These are phyloP conservation scores for Pochonia chlamydosporia DNA, from an alignment of 2,329 filamentous ascomycete species.

Conservation along the genomic window DNA sequence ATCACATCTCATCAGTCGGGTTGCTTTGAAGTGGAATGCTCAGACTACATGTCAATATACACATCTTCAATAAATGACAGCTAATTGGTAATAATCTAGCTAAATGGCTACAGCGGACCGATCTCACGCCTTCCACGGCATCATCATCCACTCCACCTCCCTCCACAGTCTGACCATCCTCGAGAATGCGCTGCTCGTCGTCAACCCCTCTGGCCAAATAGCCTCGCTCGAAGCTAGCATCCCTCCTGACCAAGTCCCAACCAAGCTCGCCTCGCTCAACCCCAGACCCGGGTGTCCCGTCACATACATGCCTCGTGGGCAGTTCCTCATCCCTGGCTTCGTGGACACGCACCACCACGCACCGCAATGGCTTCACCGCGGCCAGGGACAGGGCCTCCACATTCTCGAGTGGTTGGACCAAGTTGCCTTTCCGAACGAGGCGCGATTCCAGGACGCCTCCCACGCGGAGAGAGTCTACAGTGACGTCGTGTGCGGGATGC, in stretches of 20 bases:
- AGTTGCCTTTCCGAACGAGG: constrained; percentile 61
- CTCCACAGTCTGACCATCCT: constrained; percentile 30
- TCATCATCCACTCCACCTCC: constrained; percentile 33
- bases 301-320: constrained; percentile 26
- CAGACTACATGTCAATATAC: too few species aligned
- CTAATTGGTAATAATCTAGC: neutral
- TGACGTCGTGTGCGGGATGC: constrained; percentile 48
- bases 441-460: constrained; percentile 47
- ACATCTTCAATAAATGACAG: too few species aligned
- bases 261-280: constrained; percentile 10
- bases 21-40: too few species aligned
- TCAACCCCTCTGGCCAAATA: constrained; percentile 20
- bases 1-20: too few species aligned
- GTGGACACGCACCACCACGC: constrained; percentile 66
- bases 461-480: constrained; percentile 49
- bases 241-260: constrained; percentile 9
- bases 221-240: constrained; percentile 15
- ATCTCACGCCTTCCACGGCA: constrained; percentile 29
- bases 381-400: constrained; percentile 44
- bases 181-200: constrained; percentile 28
- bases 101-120: neutral
- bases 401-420: constrained; percentile 58
- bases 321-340: constrained; percentile 55
- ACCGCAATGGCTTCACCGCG: constrained; percentile 47
- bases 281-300: constrained; percentile 4